phyloP scores from a whole-genome alignment of 495 filamentous ascomycete genomes.

The Evernia prunastri region DNA sequence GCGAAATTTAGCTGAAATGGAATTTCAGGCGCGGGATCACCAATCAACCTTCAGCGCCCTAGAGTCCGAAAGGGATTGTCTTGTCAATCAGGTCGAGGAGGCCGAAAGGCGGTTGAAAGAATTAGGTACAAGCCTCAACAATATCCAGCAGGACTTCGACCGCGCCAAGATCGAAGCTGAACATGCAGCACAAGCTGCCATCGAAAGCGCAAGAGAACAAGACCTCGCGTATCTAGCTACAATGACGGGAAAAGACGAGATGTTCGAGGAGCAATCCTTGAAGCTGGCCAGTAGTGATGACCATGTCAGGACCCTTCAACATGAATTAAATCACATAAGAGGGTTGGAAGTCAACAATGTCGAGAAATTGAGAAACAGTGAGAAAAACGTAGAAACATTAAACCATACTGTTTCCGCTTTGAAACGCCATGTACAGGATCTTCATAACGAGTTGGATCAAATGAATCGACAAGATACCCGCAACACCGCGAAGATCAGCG shows the following conservation, averaged over 20 bases:
- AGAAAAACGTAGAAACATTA: neutral
- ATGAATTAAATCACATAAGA: constrained; percentile 1
- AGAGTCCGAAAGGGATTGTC: constrained; percentile 29
- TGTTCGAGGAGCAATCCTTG: constrained; percentile 30
- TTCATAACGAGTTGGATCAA: constrained; percentile 1
- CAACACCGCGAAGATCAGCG: neutral
- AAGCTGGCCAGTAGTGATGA: constrained; percentile 11
- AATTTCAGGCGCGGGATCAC: constrained; percentile 29
- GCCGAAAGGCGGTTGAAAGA: constrained; percentile 29
- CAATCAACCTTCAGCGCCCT: constrained; percentile 26
- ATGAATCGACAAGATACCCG: neutral
- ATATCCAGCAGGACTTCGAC: constrained; percentile 17
- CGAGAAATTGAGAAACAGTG: neutral
- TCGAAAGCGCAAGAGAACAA: constrained; percentile 33
- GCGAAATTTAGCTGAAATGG: constrained; percentile 29
- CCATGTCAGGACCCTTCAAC: constrained; percentile 1
- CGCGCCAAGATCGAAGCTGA: constrained; percentile 16
- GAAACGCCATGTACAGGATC: neutral
- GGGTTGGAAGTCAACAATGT: neutral
- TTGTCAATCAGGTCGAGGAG: constrained; percentile 32
- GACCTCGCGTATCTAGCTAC: constrained; percentile 42
- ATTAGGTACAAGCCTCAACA: constrained; percentile 29
- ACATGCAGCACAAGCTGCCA: constrained; percentile 10
- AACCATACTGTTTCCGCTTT: neutral
- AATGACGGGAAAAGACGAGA: constrained; percentile 42